phyloP scores from a whole-genome alignment of 1,139 yeast genomes.

The Wickerhamiella pararugosa region DNA sequence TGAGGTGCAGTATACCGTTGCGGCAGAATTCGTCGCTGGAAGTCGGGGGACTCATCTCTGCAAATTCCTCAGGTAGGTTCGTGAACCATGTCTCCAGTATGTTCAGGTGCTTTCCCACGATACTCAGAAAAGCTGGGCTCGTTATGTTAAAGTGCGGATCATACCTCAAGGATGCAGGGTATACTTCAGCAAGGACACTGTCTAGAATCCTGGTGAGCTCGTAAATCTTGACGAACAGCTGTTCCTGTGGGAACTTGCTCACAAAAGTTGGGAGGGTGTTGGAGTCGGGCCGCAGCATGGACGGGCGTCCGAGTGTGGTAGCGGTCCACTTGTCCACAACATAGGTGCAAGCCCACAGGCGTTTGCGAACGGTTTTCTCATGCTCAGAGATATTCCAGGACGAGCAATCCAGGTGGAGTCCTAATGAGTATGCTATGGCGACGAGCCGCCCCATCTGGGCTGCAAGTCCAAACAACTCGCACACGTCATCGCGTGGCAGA shows the following conservation, averaged over 20 bases:
- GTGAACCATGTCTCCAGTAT: slow-evolving; percentile 20
- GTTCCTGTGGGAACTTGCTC: slow-evolving; percentile 21
- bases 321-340: slow-evolving; percentile 26
- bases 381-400: slow-evolving; percentile 23
- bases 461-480: slow-evolving; percentile 22
- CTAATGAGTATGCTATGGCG: slow-evolving; percentile 23
- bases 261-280: slow-evolving; percentile 18
- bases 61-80: slow-evolving; percentile 20
- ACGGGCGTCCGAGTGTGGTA: slow-evolving; percentile 23
- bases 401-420: slow-evolving; percentile 24
- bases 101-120: slow-evolving; percentile 17
- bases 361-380: slow-evolving; percentile 21
- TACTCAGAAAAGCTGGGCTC: neutral
- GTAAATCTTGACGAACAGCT: slow-evolving; percentile 22
- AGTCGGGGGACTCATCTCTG: slow-evolving; percentile 18
- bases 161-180: slow-evolving; percentile 17
- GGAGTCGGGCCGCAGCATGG: slow-evolving; percentile 17
- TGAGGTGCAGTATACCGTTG: slow-evolving; percentile 23
- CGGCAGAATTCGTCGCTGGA: slow-evolving; percentile 21
- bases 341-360: slow-evolving; percentile 25
- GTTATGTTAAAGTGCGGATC: slow-evolving; percentile 4
- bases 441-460: slow-evolving; percentile 22
- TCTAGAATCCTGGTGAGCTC: slow-evolving; percentile 22
- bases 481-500: slow-evolving; percentile 22
- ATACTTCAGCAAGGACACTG: slow-evolving; percentile 19